Evolutionary conservation across 208 protist species (phyloP).

Genomic region (Leishmania lainsoni): DNA sequence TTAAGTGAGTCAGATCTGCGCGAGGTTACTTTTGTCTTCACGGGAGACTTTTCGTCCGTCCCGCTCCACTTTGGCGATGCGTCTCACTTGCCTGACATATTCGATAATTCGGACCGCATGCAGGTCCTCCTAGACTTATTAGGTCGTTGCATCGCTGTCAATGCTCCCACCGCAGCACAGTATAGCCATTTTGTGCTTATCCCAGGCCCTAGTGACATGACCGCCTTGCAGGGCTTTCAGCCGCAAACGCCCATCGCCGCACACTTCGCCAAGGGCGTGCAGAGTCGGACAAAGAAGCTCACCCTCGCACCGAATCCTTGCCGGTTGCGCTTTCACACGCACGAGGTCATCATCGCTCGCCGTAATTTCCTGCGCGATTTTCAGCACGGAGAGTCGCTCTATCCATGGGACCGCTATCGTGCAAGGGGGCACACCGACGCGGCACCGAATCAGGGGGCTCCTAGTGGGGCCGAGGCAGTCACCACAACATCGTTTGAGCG

Average conservation of each 20-base stretch:
- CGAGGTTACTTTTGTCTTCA: conserved; percentile 81
- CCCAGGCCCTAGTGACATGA: conserved; percentile 76
- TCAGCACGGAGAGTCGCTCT: conserved; percentile 51
- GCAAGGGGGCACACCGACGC: conserved; percentile 1
- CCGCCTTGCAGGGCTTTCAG: conserved; percentile 65
- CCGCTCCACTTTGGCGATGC: conserved; percentile 78
- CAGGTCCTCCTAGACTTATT: conserved; percentile 55
- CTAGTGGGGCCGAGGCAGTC: background rate
- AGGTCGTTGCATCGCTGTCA: conserved; percentile 49
- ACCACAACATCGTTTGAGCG: conserved; percentile 59
- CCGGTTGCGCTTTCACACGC: conserved; percentile 84
- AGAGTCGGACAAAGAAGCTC: conserved; percentile 62
- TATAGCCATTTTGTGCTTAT: conserved; percentile 82
- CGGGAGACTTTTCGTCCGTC: conserved; percentile 75
- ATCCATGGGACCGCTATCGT: conserved; percentile 31
- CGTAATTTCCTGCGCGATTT: conserved; percentile 76
- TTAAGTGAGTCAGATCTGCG: conserved; percentile 73
- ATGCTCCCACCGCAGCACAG: conserved; percentile 77
- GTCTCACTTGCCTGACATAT: conserved; percentile 74
- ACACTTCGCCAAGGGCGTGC: conserved; percentile 53
- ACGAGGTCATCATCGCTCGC: conserved; percentile 81
- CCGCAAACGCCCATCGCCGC: conserved; percentile 75
- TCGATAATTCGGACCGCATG: conserved; percentile 64
- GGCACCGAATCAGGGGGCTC: background rate
- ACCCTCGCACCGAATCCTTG: conserved; percentile 83